Base-by-base conservation (phyloP, 768 basidiomycete species). In the Leccinum boreale region DNA sequence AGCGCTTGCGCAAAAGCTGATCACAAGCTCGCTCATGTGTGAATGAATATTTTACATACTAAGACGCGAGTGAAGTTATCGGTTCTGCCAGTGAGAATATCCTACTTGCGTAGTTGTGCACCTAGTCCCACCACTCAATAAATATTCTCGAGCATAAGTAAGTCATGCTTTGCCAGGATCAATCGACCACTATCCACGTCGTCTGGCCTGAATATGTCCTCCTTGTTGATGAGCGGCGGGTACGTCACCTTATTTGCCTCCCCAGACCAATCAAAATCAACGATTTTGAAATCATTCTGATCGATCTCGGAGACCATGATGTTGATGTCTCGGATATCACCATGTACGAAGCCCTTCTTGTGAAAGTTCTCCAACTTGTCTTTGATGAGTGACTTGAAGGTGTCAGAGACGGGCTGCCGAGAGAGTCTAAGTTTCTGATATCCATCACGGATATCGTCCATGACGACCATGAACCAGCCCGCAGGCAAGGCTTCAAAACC, bases 1-100 rank as follows among this genome's bases (percentile, higher is more conserved):
- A 62, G 97, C 98, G 64, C 79, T 98, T 8, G 87, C 95, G 0
- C 92, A 97, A 72, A 84, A 92, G 63, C 76, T 97, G 31, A 88
- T 98, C 71, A 1, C 76, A 84, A 31, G 56, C 73, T 14, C 82
- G 87, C 57, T 79, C 81, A 3, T 98, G 95, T 29, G 1, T 29
- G 29, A 29, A 29, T 31, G 29, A 11, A 31, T 31, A 31, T 31
- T 31, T 31, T 31, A 31, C 29, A 31, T 31, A 28, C 28, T 28
- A 28, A 9, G 28, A 28, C 5, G 29, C 29, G 29, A 31, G 29
- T 12, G 29, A 8, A 28, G 28, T 28, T 26, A 7, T 26, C 26
- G 24, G 29, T 31, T 31, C 29, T 31, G 29, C 29, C 29, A 31
- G 29, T 31, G 10, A 31, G 11, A 31, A 31, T 31, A 31, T 31